Conservation (phyloP, 2,329 filamentous ascomycete species). For the Diplodia scrobiculata region DNA sequence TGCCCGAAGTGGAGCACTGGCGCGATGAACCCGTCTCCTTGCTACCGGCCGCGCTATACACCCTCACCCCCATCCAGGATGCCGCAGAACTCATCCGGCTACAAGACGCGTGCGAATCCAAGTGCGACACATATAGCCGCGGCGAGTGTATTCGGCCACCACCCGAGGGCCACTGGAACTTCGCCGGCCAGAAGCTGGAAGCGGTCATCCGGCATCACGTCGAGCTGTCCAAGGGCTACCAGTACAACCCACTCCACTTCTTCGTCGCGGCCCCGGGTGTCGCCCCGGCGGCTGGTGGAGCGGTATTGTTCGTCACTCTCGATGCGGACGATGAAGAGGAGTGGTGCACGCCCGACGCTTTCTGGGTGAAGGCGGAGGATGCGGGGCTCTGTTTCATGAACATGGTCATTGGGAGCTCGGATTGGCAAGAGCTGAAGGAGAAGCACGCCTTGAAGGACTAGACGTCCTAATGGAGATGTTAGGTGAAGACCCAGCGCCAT, state of each 20-base stretch:
- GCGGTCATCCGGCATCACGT: slow-evolving; percentile 19
- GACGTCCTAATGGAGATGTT: neutral
- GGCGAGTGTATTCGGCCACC: slow-evolving; percentile 27
- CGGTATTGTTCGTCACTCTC: slow-evolving; percentile 23
- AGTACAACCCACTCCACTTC: slow-evolving; percentile 28
- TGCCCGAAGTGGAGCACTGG: slow-evolving; percentile 27
- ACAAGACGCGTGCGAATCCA: slow-evolving; percentile 24
- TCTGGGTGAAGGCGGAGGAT: slow-evolving; percentile 24
- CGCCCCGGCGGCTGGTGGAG: neutral
- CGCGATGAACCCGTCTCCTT: slow-evolving; percentile 22
- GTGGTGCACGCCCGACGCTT: slow-evolving; percentile 15
- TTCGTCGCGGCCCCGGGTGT: neutral
- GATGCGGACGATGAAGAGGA: slow-evolving; percentile 23
- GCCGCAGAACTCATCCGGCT: slow-evolving; percentile 15
- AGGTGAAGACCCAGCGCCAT: neutral
- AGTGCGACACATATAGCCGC: slow-evolving; percentile 22
- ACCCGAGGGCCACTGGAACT: neutral
- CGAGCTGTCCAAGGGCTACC: slow-evolving; percentile 12
- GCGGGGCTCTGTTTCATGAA: slow-evolving; percentile 19
- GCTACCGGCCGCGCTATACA: slow-evolving; percentile 28
- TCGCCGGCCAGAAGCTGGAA: slow-evolving; percentile 6
- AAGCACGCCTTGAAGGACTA: slow-evolving; percentile 12
- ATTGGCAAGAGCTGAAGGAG: slow-evolving; percentile 21
- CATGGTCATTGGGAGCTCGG: slow-evolving; percentile 24
- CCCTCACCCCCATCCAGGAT: slow-evolving; percentile 3